These are phyloP conservation scores for Trichoderma oligosporum DNA, from an alignment of 2,329 filamentous ascomycete genomes.

Conservation along the genomic window DNA sequence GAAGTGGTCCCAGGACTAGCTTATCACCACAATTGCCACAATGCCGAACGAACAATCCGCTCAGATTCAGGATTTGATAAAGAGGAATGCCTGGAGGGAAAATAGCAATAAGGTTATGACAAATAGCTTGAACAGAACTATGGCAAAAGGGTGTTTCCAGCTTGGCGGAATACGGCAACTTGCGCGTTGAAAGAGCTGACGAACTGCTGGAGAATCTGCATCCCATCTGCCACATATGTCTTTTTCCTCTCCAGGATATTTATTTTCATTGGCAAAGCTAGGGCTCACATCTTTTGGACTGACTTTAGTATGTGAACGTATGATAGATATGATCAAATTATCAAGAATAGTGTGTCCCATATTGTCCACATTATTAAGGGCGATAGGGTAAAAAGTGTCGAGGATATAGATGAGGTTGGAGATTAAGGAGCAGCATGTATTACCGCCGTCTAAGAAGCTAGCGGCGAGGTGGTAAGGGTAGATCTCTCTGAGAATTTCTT, in stretches of 20 bases:
- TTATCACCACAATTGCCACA: not conserved
- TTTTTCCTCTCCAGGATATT: not conserved
- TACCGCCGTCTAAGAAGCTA: not conserved
- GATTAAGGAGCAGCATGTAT: not conserved
- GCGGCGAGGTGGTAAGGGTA: not conserved
- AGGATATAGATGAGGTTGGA: not conserved
- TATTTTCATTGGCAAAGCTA: not conserved
- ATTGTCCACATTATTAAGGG: not conserved
- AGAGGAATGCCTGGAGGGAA: not conserved
- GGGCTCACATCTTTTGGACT: not conserved
- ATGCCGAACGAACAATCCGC: not conserved
- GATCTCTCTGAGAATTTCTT: not conserved
- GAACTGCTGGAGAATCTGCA: not conserved
- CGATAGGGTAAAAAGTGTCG: not conserved
- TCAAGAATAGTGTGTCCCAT: not conserved
- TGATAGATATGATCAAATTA: not conserved
- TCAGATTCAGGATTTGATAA: not conserved
- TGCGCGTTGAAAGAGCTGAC: not conserved
- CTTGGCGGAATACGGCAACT: not conserved
- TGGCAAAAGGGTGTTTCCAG: constrained; percentile 3
- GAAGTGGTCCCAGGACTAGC: not conserved
- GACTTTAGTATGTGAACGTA: not conserved
- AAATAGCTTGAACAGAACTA: not conserved
- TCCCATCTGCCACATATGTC: not conserved
- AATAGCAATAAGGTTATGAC: not conserved